Percentiles rank a stretch among this genome's conserved stretches.
Conservation (phyloP, 2,329 filamentous ascomycete species). For the Apiospora pterosperma region DNA sequence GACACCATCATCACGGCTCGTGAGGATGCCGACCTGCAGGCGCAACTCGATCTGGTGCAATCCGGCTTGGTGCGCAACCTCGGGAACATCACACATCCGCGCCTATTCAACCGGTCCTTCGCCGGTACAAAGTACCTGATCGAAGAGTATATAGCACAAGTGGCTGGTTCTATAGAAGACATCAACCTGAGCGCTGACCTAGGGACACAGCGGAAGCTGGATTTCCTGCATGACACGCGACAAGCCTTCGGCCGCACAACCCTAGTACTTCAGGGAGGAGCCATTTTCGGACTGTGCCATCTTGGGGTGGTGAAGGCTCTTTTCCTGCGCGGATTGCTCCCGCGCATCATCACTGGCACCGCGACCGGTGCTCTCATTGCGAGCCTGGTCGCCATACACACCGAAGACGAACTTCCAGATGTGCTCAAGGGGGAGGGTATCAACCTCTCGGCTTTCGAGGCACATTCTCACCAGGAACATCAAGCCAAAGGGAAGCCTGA, state of each 20-base stretch:
- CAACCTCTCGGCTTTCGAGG: constrained; percentile 74
- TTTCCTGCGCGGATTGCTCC: constrained; percentile 74
- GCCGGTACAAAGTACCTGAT: constrained; percentile 87
- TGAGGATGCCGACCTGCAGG: constrained; percentile 68
- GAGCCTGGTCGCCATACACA: constrained; percentile 82
- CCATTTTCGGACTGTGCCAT: constrained; percentile 88
- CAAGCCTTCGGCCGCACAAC: constrained; percentile 86
- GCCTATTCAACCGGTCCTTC: constrained; percentile 80
- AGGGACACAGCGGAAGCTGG: constrained; percentile 70
- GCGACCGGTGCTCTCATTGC: constrained; percentile 88
- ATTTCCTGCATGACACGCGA: constrained; percentile 81
- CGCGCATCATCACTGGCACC: constrained; percentile 87
- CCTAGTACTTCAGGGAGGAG: constrained; percentile 82
- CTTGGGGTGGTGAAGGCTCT: constrained; percentile 87
- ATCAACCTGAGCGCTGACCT: constrained; percentile 46
- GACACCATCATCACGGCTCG: constrained; percentile 67
- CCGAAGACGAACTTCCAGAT: constrained; percentile 75
- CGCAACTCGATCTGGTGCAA: constrained; percentile 74
- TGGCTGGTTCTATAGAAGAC: constrained; percentile 76
- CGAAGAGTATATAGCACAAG: constrained; percentile 83
- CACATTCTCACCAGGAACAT: constrained; percentile 30
- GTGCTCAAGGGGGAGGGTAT: constrained; percentile 79
- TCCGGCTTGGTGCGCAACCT: constrained; percentile 79
- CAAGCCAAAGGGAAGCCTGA: constrained; percentile 30
- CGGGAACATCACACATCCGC: constrained; percentile 82